phyloP scores from a whole-genome alignment of 2,329 filamentous ascomycete genomes.

The Penicillium sp. region DNA sequence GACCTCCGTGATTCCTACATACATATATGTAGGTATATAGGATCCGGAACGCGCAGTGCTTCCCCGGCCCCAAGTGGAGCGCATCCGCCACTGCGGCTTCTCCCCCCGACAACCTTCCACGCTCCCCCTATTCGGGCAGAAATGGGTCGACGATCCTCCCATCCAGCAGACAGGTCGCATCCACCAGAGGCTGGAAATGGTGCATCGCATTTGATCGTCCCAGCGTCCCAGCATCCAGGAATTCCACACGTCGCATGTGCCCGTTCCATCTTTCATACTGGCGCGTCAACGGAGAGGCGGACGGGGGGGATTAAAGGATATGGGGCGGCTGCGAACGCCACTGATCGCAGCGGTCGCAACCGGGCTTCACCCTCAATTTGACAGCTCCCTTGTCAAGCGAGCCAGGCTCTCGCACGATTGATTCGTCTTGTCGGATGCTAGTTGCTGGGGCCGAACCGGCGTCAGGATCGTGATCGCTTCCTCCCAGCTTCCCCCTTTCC shows the following conservation, averaged over 20 bases:
- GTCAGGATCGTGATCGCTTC: conserved; percentile 6
- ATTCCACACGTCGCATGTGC: neutral
- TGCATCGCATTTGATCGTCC: too few species aligned
- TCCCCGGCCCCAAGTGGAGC: conserved; percentile 3
- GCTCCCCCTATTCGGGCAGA: neutral
- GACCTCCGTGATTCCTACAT: neutral
- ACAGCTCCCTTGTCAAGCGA: conserved; percentile 4
- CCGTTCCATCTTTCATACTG: conserved; percentile 1
- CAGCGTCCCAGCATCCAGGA: too few species aligned
- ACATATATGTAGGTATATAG: too few species aligned
- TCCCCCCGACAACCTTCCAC: neutral
- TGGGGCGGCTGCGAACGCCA: neutral
- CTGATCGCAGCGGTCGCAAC: neutral
- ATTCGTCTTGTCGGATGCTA: neutral
- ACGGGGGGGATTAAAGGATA: conserved; percentile 3
- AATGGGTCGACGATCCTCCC: neutral
- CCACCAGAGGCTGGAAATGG: too few species aligned
- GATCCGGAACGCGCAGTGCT: neutral
- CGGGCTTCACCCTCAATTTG: neutral
- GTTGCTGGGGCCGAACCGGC: neutral
- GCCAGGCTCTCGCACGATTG: neutral
- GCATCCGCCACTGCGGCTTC: neutral
- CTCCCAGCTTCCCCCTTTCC: conserved; percentile 2
- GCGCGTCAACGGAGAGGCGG: conserved; percentile 4
- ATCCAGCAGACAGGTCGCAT: neutral